Percentiles rank a stretch among this genome's conserved stretches.
These are phyloP conservation scores for Metschnikowia baotianmanensis DNA, from an alignment of 805 yeast species.

Conservation along the genomic window DNA sequence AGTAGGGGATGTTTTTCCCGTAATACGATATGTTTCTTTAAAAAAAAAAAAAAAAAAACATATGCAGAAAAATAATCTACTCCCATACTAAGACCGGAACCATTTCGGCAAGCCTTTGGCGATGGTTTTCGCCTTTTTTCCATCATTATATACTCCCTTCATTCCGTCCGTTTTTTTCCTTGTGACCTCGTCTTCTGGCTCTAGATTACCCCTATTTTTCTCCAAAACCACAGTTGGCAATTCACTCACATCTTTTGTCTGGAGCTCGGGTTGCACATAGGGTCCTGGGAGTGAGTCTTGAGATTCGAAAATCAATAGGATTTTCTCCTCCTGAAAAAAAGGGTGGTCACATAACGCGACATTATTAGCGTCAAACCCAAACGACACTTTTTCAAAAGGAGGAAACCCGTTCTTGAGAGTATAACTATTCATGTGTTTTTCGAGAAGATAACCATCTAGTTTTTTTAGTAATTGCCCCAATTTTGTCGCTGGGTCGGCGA, in stretches of 20 bases:
- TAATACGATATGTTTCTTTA: too few relatives aligned
- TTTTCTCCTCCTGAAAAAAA: conserved; percentile 30
- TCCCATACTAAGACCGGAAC: conserved; percentile 17
- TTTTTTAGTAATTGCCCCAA: conserved; percentile 38
- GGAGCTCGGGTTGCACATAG: conserved; percentile 22
- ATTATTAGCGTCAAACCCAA: conserved; percentile 30
- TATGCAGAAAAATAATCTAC: too few relatives aligned
- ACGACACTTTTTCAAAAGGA: conserved; percentile 31
- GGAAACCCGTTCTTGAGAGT: conserved; percentile 36
- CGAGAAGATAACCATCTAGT: conserved; percentile 32
- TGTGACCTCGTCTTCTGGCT: conserved; percentile 22
- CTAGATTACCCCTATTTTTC: conserved; percentile 29
- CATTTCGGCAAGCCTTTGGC: conserved; percentile 19
- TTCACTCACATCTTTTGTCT: conserved; percentile 25
- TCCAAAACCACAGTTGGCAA: conserved; percentile 39
- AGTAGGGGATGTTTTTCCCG: too few relatives aligned
- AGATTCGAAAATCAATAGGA: conserved; percentile 38
- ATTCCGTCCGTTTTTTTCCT: too few relatives aligned
- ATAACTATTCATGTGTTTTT: conserved; percentile 29
- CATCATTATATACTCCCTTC: not conserved
- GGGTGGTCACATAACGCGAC: conserved; percentile 26
- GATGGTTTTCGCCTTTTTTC: conserved; percentile 1
- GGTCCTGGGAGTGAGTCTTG: conserved; percentile 24
- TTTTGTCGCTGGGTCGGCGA: conserved; percentile 26
- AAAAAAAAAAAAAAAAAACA: too few relatives aligned